A percentile compares a stretch with the other conserved stretches of the same genome.
Conservation (phyloP, 2,329 filamentous ascomycete species). For the Zasmidium cellare region DNA sequence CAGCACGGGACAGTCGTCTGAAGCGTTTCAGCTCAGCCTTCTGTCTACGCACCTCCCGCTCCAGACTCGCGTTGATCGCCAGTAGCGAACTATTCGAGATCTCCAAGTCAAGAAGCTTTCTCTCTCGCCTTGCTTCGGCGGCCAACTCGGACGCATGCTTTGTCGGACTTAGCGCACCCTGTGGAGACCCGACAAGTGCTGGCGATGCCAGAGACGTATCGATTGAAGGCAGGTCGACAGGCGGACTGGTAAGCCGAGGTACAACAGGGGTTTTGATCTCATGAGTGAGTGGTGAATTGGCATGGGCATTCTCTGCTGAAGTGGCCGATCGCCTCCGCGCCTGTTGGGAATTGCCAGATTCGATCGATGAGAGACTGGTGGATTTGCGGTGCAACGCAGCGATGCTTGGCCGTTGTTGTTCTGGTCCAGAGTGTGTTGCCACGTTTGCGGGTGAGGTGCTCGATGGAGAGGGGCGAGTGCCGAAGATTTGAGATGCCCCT, state of each 20-base stretch:
- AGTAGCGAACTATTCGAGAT: conserved; percentile 94
- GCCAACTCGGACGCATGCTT: conserved; percentile 71
- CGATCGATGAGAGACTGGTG: conserved; percentile 48
- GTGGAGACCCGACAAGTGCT: conserved; percentile 10
- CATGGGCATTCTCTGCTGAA: conserved; percentile 17
- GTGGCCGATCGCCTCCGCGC: conserved; percentile 35
- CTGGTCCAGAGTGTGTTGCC: not conserved
- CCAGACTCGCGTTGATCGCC: conserved; percentile 90
- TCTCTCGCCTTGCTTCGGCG: conserved; percentile 83
- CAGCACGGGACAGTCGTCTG: conserved; percentile 79
- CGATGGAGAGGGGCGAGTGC: conserved; percentile 28
- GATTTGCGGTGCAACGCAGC: conserved; percentile 30
- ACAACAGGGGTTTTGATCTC: conserved; percentile 14
- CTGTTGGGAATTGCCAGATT: conserved; percentile 38
- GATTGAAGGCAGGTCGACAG: conserved; percentile 24
- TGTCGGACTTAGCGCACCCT: conserved; percentile 34
- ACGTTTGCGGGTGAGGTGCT: conserved; percentile 6
- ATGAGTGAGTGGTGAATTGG: conserved; percentile 23
- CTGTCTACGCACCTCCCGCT: conserved; percentile 88
- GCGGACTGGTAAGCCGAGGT: conserved; percentile 18
- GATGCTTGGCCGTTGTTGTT: conserved; percentile 12
- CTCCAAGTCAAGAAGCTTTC: conserved; percentile 93
- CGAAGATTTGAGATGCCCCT: conserved; percentile 50
- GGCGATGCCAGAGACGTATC: conserved; percentile 29
- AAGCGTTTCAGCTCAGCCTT: conserved; percentile 83